Evolutionary conservation across 208 protist species (phyloP).

Genomic region (Leishmania turanica): DNA sequence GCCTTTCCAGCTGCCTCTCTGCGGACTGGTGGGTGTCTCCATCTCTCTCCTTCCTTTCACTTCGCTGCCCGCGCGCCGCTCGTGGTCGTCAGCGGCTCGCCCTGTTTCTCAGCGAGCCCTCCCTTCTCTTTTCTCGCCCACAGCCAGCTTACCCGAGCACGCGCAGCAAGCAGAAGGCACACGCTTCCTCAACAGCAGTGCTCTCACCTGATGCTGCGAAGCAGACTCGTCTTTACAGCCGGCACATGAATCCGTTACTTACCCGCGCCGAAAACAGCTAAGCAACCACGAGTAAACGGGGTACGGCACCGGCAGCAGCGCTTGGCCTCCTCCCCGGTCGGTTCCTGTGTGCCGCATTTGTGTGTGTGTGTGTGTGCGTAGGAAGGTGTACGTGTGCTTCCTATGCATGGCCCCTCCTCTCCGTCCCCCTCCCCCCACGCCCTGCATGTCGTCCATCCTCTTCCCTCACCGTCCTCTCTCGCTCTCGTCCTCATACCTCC

Average conservation of each 20-base stretch:
- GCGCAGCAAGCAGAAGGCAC: no score
- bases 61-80: not conserved
- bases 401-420: conserved; percentile 20
- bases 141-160: not conserved
- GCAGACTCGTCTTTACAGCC: not conserved
- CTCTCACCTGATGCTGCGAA: not conserved
- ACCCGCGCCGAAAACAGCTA: not conserved
- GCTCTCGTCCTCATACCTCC: not conserved
- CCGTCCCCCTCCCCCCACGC: not conserved
- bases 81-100: not conserved
- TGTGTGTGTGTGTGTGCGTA: not conserved
- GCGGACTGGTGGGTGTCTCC: not conserved
- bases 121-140: not conserved
- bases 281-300: not conserved
- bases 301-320: no score
- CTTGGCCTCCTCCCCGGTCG: no score
- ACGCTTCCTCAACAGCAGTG: not conserved
- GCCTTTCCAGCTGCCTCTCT: not conserved
- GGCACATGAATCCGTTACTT: not conserved
- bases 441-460: not conserved
- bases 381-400: not conserved
- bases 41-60: not conserved
- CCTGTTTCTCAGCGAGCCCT: not conserved
- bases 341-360: no score
- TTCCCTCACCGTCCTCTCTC: not conserved